A percentile compares a stretch with the other conserved stretches of the same genome.
Conservation (phyloP, 179 eudicot species). For the Beta corolliflora region DNA sequence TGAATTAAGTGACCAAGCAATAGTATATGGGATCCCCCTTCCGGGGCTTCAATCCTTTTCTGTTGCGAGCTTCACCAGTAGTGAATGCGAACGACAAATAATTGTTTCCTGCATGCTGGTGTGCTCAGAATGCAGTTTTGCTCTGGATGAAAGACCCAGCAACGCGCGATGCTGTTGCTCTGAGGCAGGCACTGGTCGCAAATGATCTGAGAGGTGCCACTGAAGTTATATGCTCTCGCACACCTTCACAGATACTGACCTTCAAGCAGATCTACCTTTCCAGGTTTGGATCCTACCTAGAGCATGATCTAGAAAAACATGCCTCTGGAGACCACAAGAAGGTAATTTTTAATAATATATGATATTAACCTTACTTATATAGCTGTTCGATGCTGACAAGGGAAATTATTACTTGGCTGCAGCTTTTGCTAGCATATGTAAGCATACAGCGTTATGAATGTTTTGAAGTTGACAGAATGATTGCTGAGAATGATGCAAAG, state of each 20-base stretch:
- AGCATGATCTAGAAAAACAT: slow-evolving; percentile 47
- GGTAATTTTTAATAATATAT: slow-evolving; percentile 28
- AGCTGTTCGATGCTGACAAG: not conserved
- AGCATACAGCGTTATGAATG: slow-evolving; percentile 69
- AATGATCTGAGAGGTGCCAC: slow-evolving; percentile 47
- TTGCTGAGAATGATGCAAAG: slow-evolving; percentile 72
- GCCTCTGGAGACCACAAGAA: slow-evolving; percentile 52
- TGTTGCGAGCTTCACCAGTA: not conserved
- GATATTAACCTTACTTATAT: not conserved
- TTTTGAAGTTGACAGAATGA: slow-evolving; percentile 58
- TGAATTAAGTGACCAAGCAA: not conserved
- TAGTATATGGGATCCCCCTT: not conserved
- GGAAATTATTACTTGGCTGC: slow-evolving; percentile 14
- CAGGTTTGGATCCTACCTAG: slow-evolving; percentile 44
- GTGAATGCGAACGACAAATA: not conserved
- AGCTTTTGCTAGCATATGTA: slow-evolving; percentile 74
- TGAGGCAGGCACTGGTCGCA: slow-evolving; percentile 42
- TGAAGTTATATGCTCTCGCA: slow-evolving; percentile 64
- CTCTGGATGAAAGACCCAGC: slow-evolving; percentile 85
- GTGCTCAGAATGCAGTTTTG: slow-evolving; percentile 53
- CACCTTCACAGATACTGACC: slow-evolving; percentile 50
- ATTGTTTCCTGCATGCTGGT: not conserved
- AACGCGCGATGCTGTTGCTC: slow-evolving; percentile 56
- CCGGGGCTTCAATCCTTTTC: not conserved
- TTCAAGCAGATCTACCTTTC: slow-evolving; percentile 50